Evolutionary conservation across 169 alveolate species (phyloP), one percentile per base, ranked within the genome.

Genomic region (Babesia bigemina): DNA sequence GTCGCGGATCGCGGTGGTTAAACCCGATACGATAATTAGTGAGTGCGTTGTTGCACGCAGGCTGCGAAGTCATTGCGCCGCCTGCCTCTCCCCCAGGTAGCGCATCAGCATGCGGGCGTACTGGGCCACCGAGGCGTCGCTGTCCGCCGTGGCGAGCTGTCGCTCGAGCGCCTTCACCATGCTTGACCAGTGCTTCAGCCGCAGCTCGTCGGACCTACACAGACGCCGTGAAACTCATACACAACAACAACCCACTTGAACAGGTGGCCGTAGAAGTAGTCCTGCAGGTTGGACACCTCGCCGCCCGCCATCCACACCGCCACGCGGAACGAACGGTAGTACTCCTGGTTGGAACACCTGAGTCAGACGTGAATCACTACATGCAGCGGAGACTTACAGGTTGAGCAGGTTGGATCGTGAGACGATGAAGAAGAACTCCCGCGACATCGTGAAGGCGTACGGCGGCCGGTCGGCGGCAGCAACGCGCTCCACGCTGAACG

Each of bases 251-350:
- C 85, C 39, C 24, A 76, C 84, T 74, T 79, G 76, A 79, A 79
- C 50, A 79, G 33, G 55, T 79, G 87, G 57, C 87, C 87, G 36
- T 71, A 79, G 70, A 79, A 79, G 84, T 70, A 52, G 52, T 67
- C 70, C 71, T 79, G 75, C 6, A 79, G 52, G 49, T 55, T 47
- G 29, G 87, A 71, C 24, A 63, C 76, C 47, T 71, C 71, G 47
- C 83, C 87, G 7, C 84, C 84, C 17, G 79, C 67, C 26, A 79
- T 70, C 87, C 87, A 79, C 21, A 72, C 84, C 7, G 75, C 83
- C 8, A 63, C 61, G 8, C 84, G 33, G 75, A 69, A 79, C 17
- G 69, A 10, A 21, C 76, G 45, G 75, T 60, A 70, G 69, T 70
- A 59, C 26, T 79, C 87, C 77, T 71, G 74, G 70, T 79, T 79